Conservation (phyloP, 345 rosid genomes). For the Salix dunnii region DNA sequence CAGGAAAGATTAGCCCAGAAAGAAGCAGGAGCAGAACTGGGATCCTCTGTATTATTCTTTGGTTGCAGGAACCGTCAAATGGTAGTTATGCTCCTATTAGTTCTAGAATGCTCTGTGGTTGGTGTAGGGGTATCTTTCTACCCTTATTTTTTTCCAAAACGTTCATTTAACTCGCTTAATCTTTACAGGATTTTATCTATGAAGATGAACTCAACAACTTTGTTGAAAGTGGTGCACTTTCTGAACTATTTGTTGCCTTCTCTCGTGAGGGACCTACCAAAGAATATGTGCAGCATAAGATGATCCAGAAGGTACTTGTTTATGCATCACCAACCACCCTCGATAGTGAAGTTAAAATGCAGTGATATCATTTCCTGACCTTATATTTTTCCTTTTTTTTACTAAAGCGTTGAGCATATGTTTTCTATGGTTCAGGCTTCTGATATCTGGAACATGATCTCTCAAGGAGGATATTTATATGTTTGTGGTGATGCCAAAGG, state of each 20-base stretch:
- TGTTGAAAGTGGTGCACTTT: slow-evolving; percentile 63
- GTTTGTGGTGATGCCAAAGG: slow-evolving; percentile 99
- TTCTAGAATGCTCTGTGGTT: slow-evolving; percentile 6
- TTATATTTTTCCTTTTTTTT: not conserved
- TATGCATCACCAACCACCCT: slow-evolving; percentile 13
- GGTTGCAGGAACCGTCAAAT: slow-evolving; percentile 89
- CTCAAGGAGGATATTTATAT: slow-evolving; percentile 75
- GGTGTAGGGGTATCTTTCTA: not conserved
- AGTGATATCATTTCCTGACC: not conserved
- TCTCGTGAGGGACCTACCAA: slow-evolving; percentile 96
- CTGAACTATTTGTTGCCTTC: slow-evolving; percentile 82
- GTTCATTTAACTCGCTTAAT: not conserved
- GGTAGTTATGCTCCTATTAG: slow-evolving; percentile 37
- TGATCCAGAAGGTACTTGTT: slow-evolving; percentile 60
- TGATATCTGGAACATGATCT: slow-evolving; percentile 72
- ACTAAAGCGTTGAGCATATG: not conserved
- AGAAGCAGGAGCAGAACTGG: slow-evolving; percentile 75
- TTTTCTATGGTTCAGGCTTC: slow-evolving; percentile 47
- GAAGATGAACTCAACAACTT: slow-evolving; percentile 77
- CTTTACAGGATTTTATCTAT: slow-evolving; percentile 77
- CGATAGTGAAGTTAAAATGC: not conserved
- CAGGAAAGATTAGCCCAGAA: slow-evolving; percentile 79
- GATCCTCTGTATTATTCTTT: slow-evolving; percentile 74
- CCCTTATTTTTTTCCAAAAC: not conserved
- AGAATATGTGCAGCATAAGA: slow-evolving; percentile 93